Percentiles rank a stretch among this genome's conserved stretches.
Evolutionary conservation across 2,329 filamentous ascomycete genomes (phyloP).

Genomic region (Sclerotinia glacialis): DNA sequence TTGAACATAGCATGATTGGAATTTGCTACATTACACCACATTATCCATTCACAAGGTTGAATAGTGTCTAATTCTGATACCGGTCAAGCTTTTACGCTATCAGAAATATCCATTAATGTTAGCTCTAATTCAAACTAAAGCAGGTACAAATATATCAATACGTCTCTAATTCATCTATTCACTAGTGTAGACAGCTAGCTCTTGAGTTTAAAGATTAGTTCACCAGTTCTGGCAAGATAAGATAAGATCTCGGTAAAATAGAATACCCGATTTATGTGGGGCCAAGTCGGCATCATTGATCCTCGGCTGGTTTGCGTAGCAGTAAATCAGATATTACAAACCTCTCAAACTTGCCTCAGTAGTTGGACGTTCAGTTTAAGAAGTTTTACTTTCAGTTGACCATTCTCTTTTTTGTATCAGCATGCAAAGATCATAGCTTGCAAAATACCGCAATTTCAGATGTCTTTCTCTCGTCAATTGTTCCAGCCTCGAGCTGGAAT

Average conservation of each 20-base stretch:
- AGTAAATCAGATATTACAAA: neutral
- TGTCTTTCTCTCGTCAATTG: slow-evolving; percentile 17
- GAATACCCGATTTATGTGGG: neutral
- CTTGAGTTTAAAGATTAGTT: neutral
- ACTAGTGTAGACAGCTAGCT: neutral
- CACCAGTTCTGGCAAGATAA: slow-evolving; percentile 1
- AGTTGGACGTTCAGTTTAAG: neutral
- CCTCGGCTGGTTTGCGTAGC: neutral
- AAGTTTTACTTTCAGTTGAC: neutral
- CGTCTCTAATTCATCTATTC: neutral
- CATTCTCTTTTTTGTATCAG: neutral
- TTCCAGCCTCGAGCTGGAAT: slow-evolving; percentile 11
- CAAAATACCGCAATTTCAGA: neutral
- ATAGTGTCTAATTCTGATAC: neutral
- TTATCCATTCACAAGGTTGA: neutral
- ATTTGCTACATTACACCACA: neutral
- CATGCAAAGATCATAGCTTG: slow-evolving; percentile 13
- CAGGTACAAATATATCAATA: slow-evolving; percentile 14
- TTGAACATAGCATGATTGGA: too few species aligned
- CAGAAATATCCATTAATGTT: neutral
- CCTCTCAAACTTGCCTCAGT: neutral
- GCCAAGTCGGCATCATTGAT: neutral
- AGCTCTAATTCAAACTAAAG: neutral
- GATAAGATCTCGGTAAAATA: slow-evolving; percentile 16
- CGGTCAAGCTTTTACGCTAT: neutral